Evolutionary conservation across 2,329 filamentous ascomycete species (phyloP).

Genomic region (Emergomyces orientalis): DNA sequence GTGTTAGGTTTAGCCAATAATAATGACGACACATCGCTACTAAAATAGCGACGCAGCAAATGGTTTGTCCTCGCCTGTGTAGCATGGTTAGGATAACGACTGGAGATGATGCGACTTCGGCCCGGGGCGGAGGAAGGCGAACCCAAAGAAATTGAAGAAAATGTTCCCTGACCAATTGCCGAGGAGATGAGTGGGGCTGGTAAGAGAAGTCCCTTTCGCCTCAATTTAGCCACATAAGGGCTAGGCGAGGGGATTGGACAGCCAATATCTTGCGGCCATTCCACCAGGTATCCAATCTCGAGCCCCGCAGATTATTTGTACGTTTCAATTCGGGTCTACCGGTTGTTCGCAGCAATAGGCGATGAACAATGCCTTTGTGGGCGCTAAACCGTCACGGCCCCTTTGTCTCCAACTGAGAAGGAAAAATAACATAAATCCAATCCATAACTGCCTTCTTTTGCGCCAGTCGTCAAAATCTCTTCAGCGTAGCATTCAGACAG

Average conservation of each 20-base stretch:
- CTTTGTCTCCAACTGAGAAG: neutral
- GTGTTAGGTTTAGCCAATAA: neutral
- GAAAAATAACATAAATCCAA: neutral
- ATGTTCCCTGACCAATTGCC: neutral
- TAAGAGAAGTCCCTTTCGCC: neutral
- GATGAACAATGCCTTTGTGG: neutral
- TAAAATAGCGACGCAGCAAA: neutral
- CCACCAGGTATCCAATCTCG: neutral
- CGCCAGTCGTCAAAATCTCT: neutral
- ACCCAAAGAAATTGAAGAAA: neutral
- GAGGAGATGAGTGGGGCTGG: neutral
- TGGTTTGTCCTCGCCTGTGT: neutral
- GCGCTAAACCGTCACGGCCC: neutral
- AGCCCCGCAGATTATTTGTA: neutral
- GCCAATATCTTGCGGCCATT: neutral
- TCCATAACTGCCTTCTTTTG: neutral
- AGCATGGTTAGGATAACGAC: neutral
- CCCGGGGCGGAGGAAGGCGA: neutral
- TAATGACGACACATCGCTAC: too few species aligned
- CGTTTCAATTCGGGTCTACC: neutral
- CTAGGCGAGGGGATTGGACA: neutral
- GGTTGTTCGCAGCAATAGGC: neutral
- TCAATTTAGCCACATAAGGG: neutral
- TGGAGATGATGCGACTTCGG: neutral
- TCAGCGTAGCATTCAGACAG: neutral